Evolutionary conservation across 2,329 filamentous ascomycete species (phyloP), one percentile per base, ranked within the genome.

Genomic region (Aspergillus japonicus): DNA sequence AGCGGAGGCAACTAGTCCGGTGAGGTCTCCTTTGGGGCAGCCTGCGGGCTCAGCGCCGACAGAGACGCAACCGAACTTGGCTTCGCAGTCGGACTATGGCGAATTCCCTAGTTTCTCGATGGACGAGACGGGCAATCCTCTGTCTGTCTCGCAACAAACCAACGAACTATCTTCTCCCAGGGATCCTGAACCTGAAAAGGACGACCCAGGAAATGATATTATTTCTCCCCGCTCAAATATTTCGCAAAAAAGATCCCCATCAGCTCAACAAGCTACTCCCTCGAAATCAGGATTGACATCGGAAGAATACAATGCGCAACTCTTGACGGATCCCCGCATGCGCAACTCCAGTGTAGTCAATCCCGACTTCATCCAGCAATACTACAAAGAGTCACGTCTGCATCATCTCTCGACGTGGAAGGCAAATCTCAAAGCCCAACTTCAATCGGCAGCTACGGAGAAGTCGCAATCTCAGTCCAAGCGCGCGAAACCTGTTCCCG

Each of bases 381-480:
- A 91, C 71, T 99, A 98, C 71, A 90, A 92, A 4, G 93, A 98
- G 76, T 98, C 94, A 62, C 89, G 95, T 24, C 82, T 99, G 21
- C 96, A 99, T 75, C 95, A 99, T 72, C 80, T 99, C 0, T 97
- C 94, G 0, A 92, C 91, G 1, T 98, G 95, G 96, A 99, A 98
- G 80, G 90, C 94, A 1, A 91, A 96, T 61, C 79, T 99, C 4
- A 99, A 98, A 75, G 88, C 92, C 0, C 88, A 90, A 68, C 87
- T 99, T 71, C 94, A 97, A 75, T 87, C 84, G 7, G 80, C 96
- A 57, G 88, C 93, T 8, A 84, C 85, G 1, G 89, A 96, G 66
- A 91, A 88, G 69, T 74, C 72, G 10, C 68, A 72, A 76, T 78
- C 73, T 21, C 71, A 73, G 76, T 83, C 72, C 67, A 73, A 64